Evolutionary conservation across 768 basidiomycete genomes (phyloP).

Genomic region (Amyloporia xantha): DNA sequence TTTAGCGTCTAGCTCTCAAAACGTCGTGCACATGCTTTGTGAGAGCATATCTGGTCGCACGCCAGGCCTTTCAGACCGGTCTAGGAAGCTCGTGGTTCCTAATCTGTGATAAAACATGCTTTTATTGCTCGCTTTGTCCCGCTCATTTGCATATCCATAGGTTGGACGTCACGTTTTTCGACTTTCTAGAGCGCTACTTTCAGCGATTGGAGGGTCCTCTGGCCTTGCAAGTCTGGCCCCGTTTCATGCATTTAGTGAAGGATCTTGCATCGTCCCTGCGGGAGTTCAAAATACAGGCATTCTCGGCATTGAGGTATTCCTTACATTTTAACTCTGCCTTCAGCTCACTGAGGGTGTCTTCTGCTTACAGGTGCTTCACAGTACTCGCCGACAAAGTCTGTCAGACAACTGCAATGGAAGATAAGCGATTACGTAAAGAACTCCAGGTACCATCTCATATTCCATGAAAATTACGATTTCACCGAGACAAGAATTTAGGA

Average conservation of each 20-base stretch:
- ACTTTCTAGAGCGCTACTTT: slow-evolving; percentile 85
- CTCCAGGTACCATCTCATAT: slow-evolving; percentile 50
- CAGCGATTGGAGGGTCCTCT: slow-evolving; percentile 80
- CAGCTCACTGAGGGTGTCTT: background rate
- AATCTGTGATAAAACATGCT: slow-evolving; percentile 47
- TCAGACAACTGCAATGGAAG: slow-evolving; percentile 89
- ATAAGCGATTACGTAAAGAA: slow-evolving; percentile 81
- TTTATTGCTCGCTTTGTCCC: background rate
- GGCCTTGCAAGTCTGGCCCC: slow-evolving; percentile 87
- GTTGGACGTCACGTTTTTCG: slow-evolving; percentile 66
- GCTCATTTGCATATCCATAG: too few relatives aligned
- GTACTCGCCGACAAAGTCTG: slow-evolving; percentile 76
- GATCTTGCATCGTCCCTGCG: slow-evolving; percentile 63
- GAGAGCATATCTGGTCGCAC: slow-evolving; percentile 69
- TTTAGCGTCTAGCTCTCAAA: slow-evolving; percentile 79
- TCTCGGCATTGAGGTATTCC: slow-evolving; percentile 61
- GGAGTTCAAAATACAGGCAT: slow-evolving; percentile 66
- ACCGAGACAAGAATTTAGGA: slow-evolving; percentile 56
- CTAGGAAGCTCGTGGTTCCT: slow-evolving; percentile 48
- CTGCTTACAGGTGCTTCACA: slow-evolving; percentile 55
- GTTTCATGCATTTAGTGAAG: slow-evolving; percentile 70
- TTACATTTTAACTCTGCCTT: background rate
- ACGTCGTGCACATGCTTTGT: slow-evolving; percentile 81
- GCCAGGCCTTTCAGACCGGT: slow-evolving; percentile 48
- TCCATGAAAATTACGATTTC: too few relatives aligned